Evolutionary conservation across 192 early-diverging fungal genomes (phyloP).

Genomic region (Rhizoclosmatium sp.): DNA sequence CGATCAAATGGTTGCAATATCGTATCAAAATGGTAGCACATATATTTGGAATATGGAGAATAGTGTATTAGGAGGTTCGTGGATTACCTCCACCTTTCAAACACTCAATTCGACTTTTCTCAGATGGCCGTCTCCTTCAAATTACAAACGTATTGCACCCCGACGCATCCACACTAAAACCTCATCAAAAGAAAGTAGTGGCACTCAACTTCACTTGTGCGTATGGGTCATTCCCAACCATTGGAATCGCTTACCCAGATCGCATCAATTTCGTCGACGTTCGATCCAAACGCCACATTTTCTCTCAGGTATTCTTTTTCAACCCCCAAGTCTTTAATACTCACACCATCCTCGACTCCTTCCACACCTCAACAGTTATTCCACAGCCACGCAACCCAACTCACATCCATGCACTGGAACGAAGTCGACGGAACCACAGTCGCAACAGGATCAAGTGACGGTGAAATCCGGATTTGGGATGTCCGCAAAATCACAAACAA

Average conservation of each 20-base stretch:
- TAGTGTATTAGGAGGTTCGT: neutral
- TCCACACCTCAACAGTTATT: neutral
- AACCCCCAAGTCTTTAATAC: neutral
- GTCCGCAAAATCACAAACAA: neutral
- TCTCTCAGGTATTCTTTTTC: slow-evolving; percentile 15
- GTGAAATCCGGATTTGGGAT: slow-evolving; percentile 30
- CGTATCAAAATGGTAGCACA: slow-evolving; percentile 25
- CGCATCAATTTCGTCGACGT: slow-evolving; percentile 14
- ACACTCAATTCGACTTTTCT: neutral
- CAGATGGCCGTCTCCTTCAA: neutral
- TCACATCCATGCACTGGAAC: slow-evolving; percentile 27
- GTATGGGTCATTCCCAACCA: neutral
- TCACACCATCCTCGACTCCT: neutral
- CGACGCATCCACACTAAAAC: neutral
- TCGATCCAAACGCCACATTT: slow-evolving; percentile 13
- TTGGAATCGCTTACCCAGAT: slow-evolving; percentile 19
- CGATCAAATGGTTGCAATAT: slow-evolving; percentile 26
- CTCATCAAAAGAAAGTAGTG: neutral
- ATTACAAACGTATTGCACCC: neutral
- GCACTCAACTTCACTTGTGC: slow-evolving; percentile 9
- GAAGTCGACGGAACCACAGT: slow-evolving; percentile 17
- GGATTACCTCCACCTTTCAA: neutral
- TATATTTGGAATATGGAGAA: slow-evolving; percentile 29
- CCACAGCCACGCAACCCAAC: neutral
- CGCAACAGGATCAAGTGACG: neutral